phyloP scores from a whole-genome alignment of 2,329 filamentous ascomycete genomes.

The Fusarium tuaranense region DNA sequence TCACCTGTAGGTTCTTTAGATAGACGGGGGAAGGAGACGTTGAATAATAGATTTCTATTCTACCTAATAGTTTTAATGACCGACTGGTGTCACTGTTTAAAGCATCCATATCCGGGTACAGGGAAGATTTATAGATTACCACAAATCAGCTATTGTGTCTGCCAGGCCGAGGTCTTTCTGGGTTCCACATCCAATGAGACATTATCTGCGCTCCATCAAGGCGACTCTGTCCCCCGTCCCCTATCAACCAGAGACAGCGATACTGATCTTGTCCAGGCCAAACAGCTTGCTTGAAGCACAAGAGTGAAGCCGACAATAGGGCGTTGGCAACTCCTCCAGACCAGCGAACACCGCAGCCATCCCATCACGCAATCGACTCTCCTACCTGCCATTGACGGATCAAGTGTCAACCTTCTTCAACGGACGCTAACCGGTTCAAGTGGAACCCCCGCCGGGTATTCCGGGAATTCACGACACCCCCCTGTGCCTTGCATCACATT shows the following conservation, averaged over 20 bases:
- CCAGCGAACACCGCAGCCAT: not conserved
- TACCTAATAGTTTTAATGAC: not conserved
- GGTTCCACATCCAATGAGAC: not conserved
- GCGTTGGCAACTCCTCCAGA: not conserved
- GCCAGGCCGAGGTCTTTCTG: not conserved
- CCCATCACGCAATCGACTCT: not conserved
- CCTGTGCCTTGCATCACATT: not conserved
- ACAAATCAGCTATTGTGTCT: not conserved
- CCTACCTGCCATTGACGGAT: not conserved
- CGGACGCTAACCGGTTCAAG: not conserved
- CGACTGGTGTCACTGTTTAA: not conserved
- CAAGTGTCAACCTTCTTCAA: not conserved
- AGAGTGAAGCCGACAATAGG: not conserved
- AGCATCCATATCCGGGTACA: not conserved
- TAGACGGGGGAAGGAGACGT: not conserved
- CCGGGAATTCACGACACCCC: not conserved
- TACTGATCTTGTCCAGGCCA: not conserved
- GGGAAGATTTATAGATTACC: not conserved
- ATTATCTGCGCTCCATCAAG: not conserved
- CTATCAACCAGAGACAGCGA: not conserved
- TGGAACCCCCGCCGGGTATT: not conserved
- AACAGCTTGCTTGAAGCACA: not conserved
- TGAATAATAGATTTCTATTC: not conserved
- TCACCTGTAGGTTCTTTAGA: not conserved
- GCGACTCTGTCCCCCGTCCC: not conserved